These are phyloP conservation scores for Sonneratia caseolaris DNA, from an alignment of 345 rosid genomes.

Conservation along the genomic window DNA sequence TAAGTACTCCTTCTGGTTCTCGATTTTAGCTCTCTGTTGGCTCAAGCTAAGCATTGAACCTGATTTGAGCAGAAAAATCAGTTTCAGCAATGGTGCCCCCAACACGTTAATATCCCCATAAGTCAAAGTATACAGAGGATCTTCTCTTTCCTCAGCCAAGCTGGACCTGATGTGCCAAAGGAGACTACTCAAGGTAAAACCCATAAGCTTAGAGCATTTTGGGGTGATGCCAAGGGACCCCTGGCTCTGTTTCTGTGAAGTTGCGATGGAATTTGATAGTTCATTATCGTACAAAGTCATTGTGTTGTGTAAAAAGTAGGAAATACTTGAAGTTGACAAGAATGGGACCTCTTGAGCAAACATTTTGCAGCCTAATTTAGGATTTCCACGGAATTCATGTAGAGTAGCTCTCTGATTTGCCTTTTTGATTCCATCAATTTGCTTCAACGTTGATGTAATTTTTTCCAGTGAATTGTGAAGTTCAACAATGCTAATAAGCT, in stretches of 20 bases:
- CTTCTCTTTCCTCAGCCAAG: conserved; percentile 32
- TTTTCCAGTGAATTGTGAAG: conserved; percentile 40
- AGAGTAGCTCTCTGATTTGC: conserved; percentile 25
- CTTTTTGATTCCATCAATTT: conserved; percentile 33
- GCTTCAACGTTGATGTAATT: conserved; percentile 29
- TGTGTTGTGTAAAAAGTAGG: conserved; percentile 36
- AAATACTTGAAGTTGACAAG: conserved; percentile 64
- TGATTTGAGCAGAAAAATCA: conserved; percentile 40
- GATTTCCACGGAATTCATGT: conserved; percentile 18
- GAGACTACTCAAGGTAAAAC: conserved; percentile 46
- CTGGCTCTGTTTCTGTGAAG: conserved; percentile 48
- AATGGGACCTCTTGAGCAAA: conserved; percentile 31
- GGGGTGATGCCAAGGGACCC: conserved; percentile 29
- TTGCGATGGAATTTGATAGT: conserved; percentile 16
- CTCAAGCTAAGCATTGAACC: conserved; percentile 18
- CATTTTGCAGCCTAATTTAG: conserved; percentile 23
- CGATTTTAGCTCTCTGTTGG: conserved; percentile 27
- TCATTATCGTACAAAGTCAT: conserved; percentile 25
- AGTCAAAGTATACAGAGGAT: conserved; percentile 43
- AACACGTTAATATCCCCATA: conserved; percentile 52
- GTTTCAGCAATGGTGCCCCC: conserved; percentile 55
- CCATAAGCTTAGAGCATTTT: conserved; percentile 25
- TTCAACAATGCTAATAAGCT: conserved; percentile 42
- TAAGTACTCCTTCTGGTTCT: conserved; percentile 45
- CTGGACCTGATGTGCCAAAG: conserved; percentile 46